Conservation (phyloP, 257 asterid species). For the Jasminum sambac region DNA sequence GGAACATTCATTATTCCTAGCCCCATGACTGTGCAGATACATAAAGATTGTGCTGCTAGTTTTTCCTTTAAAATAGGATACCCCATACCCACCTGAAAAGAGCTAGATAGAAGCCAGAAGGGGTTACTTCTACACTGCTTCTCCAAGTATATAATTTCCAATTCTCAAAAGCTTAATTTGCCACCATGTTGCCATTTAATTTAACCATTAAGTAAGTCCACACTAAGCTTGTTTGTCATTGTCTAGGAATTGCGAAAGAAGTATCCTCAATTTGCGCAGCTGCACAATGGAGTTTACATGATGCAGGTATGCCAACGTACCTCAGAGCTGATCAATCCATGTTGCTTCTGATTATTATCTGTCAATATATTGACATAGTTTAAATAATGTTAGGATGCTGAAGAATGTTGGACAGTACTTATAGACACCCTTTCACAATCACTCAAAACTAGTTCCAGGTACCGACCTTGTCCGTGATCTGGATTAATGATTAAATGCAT, state of each 20-base stretch:
- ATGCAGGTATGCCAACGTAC: slow-evolving; percentile 69
- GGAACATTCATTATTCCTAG: background rate
- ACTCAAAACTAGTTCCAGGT: slow-evolving; percentile 72
- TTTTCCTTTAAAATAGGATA: background rate
- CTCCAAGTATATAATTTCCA: slow-evolving; percentile 4
- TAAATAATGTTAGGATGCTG: slow-evolving; percentile 80
- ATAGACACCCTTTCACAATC: slow-evolving; percentile 80
- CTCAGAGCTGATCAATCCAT: slow-evolving; percentile 13
- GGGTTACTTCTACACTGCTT: slow-evolving; percentile 4
- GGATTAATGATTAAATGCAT: slow-evolving; percentile 14
- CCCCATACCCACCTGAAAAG: background rate
- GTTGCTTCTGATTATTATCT: slow-evolving; percentile 11
- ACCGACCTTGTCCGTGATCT: slow-evolving; percentile 23
- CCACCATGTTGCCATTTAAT: slow-evolving; percentile 6
- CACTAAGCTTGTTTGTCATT: slow-evolving; percentile 15
- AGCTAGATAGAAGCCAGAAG: background rate
- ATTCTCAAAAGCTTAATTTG: slow-evolving; percentile 19
- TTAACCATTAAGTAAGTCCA: slow-evolving; percentile 13
- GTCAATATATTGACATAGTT: slow-evolving; percentile 19
- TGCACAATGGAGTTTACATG: slow-evolving; percentile 91
- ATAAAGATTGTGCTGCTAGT: background rate
- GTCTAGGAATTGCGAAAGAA: slow-evolving; percentile 83
- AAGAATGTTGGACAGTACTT: slow-evolving; percentile 99
- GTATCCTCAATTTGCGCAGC: slow-evolving; percentile 99
- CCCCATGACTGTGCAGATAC: background rate